Conservation (phyloP, 129 eudicot genomes). For the Dittrichia graveolens region DNA sequence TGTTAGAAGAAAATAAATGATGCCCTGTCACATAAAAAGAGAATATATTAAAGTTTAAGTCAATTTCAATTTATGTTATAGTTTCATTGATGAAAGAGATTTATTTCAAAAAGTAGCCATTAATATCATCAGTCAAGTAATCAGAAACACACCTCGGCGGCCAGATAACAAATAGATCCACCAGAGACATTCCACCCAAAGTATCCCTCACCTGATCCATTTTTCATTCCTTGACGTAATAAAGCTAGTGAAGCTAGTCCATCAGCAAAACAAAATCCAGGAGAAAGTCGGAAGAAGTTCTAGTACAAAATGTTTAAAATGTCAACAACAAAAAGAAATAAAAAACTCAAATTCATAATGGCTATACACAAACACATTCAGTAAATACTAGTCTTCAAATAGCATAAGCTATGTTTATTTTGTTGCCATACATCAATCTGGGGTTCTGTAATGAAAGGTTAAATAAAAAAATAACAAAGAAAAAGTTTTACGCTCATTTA, state of each 20-base stretch:
- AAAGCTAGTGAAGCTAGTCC: constrained; percentile 95
- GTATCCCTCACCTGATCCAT: constrained; percentile 61
- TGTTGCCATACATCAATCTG: no score
- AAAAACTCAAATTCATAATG: constrained; percentile 4
- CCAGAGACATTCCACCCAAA: constrained; percentile 95
- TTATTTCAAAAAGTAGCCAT: constrained; percentile 10
- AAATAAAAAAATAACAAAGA: no score
- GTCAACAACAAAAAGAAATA: constrained; percentile 9
- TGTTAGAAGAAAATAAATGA: constrained; percentile 71
- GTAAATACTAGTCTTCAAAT: no score
- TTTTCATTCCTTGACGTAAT: constrained; percentile 88
- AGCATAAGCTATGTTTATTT: no score
- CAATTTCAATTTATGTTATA: constrained; percentile 14
- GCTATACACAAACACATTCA: background rate
- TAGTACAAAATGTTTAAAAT: constrained; percentile 38
- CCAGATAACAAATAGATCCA: constrained; percentile 88
- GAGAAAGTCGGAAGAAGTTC: constrained; percentile 91
- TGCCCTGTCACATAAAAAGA: constrained; percentile 52
- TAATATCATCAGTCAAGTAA: constrained; percentile 12
- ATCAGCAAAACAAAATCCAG: constrained; percentile 99
- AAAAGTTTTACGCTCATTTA: no score
- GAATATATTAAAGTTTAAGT: background rate
- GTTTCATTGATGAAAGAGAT: constrained; percentile 1
- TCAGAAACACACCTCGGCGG: constrained; percentile 68
- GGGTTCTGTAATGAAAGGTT: no score